These are phyloP conservation scores for Fusarium xylarioides DNA, from an alignment of 2,329 filamentous ascomycete genomes.

Conservation along the genomic window DNA sequence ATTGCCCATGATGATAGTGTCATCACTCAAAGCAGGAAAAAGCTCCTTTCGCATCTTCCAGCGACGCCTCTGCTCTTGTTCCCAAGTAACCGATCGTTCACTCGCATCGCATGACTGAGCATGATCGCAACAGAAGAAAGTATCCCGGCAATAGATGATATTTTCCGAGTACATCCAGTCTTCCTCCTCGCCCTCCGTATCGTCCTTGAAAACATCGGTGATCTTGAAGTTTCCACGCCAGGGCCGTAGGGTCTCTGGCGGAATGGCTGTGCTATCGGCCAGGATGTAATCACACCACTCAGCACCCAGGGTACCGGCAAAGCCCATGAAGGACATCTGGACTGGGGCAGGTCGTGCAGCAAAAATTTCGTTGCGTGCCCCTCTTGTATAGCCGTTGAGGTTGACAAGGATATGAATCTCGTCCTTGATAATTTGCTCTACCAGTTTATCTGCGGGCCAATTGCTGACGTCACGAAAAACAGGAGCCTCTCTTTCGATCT, in stretches of 20 bases:
- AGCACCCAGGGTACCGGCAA: conserved; percentile 92
- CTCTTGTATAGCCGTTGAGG: conserved; percentile 96
- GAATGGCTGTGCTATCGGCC: conserved; percentile 88
- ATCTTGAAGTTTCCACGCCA: conserved; percentile 79
- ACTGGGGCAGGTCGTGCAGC: conserved; percentile 93
- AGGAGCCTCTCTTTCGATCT: conserved; percentile 93
- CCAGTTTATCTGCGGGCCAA: conserved; percentile 85
- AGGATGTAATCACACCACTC: conserved; percentile 99
- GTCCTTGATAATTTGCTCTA: conserved; percentile 86
- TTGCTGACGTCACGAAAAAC: conserved; percentile 88
- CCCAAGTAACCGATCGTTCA: conserved; percentile 77
- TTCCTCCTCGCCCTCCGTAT: conserved; percentile 74
- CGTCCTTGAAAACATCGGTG: conserved; percentile 72
- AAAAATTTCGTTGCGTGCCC: conserved; percentile 97
- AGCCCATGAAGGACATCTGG: conserved; percentile 99
- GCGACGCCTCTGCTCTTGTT: conserved; percentile 79
- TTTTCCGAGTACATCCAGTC: conserved; percentile 98
- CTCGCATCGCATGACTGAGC: conserved; percentile 83
- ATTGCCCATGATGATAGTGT: conserved; percentile 91
- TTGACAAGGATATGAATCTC: conserved; percentile 95
- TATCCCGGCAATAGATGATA: conserved; percentile 91
- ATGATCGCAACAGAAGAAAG: conserved; percentile 98
- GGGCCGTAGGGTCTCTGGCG: conserved; percentile 80
- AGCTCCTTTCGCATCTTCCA: conserved; percentile 95
- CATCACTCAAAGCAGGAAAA: conserved; percentile 83